Percentiles rank a stretch among this genome's conserved stretches.
Evolutionary conservation across 1,139 yeast species (phyloP).

Genomic region (Kodamaea derodonti): DNA sequence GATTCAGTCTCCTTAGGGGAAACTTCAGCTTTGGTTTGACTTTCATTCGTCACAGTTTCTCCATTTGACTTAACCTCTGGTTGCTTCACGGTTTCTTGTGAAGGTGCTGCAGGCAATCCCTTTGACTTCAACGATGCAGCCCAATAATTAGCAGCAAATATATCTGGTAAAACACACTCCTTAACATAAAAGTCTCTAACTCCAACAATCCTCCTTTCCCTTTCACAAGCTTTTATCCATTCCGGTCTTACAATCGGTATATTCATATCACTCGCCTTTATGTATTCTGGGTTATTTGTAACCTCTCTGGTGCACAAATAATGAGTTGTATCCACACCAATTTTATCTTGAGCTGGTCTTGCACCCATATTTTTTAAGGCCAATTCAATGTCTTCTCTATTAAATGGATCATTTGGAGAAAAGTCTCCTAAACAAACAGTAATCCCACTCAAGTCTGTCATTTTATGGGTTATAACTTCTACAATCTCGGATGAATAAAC

Average conservation of each 20-base stretch:
- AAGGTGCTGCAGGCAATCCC: too few species aligned
- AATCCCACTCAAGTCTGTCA: slow-evolving; percentile 94
- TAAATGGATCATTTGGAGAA: slow-evolving; percentile 55
- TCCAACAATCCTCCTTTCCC: slow-evolving; percentile 86
- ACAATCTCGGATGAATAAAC: slow-evolving; percentile 64
- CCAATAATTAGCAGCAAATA: slow-evolving; percentile 45
- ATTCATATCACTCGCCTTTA: slow-evolving; percentile 79
- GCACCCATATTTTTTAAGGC: slow-evolving; percentile 79
- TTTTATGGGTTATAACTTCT: slow-evolving; percentile 81
- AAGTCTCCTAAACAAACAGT: slow-evolving; percentile 88
- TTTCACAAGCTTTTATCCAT: slow-evolving; percentile 93
- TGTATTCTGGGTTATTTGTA: slow-evolving; percentile 56
- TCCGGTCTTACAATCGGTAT: slow-evolving; percentile 96
- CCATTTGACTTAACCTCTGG: too few species aligned
- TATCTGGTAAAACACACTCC: slow-evolving; percentile 47
- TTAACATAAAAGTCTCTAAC: slow-evolving; percentile 78
- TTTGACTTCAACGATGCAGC: too few species aligned
- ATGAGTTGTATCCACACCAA: slow-evolving; percentile 91
- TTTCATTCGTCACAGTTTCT: too few species aligned
- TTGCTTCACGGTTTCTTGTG: too few species aligned
- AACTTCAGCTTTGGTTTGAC: too few species aligned
- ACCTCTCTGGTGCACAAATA: slow-evolving; percentile 73
- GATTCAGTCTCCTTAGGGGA: too few species aligned
- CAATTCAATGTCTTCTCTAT: slow-evolving; percentile 57
- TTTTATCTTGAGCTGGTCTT: slow-evolving; percentile 63